Base-by-base conservation (phyloP, 805 yeast genomes). In the Candida khao-thaluensis region DNA sequence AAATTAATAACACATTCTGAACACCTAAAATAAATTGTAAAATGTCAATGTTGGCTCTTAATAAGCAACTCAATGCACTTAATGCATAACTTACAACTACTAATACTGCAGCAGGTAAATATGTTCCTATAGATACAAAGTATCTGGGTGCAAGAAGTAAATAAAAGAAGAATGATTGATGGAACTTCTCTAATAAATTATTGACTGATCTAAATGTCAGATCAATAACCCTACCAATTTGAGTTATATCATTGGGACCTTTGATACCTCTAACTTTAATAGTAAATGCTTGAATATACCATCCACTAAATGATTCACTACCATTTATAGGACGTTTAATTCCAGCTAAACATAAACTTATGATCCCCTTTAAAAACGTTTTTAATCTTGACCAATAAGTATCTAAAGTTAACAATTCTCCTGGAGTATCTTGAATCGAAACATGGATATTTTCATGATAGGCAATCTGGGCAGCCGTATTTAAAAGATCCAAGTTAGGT, bases 111-210 rank as follows among this genome's bases (percentile, higher is more conserved):
- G 91, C 71, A 1, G 98, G 98, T 37, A 93, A 66, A 57, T 91
- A 93, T 14, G 95, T 87, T 3, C 96, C 97, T 47, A 93, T 90
- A 4, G 96, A 87, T 12, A 93, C 95, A 66, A 93, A 93, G 42
- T 74, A 60, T 41, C 73, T 66, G 17, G 97, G 95, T 0, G 87
- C 77, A 35, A 93, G 61, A 63, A 93, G 59, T 49, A 91, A 71
- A 64, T 91, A 93, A 56, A 90, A 93, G 70, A 93, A 93, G 54
- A 89, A 93, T 1, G 96, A 87, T 62, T 93, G 99, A 62, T 93
- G 99, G 62, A 91, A 91, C 58, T 91, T 95, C 59, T 93, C 99
- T 26, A 91, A 69, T 49, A 93, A 71, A 57, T 93, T 93, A 65
- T 93, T 93, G 25, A 93, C 85, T 0, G 96, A 81, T 44, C 99